Evolutionary conservation across 176 grass and related monocot genomes (phyloP).

Genomic region (Bothriochloa decipiens): DNA sequence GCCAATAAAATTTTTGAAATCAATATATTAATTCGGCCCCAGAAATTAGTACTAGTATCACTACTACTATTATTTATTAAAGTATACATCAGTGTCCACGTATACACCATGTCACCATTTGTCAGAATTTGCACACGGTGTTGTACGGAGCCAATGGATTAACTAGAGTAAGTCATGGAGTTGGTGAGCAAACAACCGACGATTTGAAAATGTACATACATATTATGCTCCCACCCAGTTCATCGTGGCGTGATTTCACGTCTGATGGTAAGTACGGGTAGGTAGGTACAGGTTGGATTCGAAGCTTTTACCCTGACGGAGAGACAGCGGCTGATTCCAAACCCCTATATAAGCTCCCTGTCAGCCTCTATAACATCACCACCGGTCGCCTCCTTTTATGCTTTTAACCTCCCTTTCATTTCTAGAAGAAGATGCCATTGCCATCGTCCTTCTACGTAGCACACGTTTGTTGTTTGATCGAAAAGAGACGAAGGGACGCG

Average conservation of each 20-base stretch:
- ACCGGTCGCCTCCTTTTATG: neutral
- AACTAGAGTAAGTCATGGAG: neutral
- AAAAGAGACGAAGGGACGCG: neutral
- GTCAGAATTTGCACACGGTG: slow-evolving; percentile 13
- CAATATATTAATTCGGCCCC: neutral
- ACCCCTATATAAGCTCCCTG: neutral
- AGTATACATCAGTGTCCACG: neutral
- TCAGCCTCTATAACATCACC: neutral
- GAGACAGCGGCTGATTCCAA: slow-evolving; percentile 27
- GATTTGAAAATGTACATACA: neutral
- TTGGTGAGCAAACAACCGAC: slow-evolving; percentile 26
- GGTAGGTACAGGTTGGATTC: neutral
- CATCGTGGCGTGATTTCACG: neutral
- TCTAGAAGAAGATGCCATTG: neutral
- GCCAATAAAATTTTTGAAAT: slow-evolving; percentile 23
- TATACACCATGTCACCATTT: no score
- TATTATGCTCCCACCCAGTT: neutral
- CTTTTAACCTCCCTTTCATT: neutral
- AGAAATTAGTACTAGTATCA: neutral
- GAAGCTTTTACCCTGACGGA: neutral
- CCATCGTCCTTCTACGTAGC: neutral
- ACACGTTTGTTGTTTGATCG: neutral
- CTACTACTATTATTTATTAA: neutral
- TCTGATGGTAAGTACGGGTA: neutral
- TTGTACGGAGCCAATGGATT: neutral